Base-by-base conservation (phyloP, 805 yeast species). In the Yamadazyma akitaensis region DNA sequence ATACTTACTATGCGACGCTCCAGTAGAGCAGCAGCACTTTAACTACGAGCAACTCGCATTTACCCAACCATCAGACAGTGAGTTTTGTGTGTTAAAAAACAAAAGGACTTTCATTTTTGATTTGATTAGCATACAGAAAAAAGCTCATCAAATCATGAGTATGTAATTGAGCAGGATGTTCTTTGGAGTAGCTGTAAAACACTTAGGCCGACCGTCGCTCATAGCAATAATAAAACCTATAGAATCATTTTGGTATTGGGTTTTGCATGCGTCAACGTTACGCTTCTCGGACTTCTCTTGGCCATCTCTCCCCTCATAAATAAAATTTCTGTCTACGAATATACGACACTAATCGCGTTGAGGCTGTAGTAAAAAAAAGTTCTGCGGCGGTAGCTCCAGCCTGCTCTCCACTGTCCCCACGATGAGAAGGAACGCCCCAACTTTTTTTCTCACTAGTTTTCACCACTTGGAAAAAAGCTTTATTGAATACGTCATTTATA, bases 401-500 rank as follows among this genome's bases (percentile, higher is more conserved):
- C 39, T 14, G 11, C n/a, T 13, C 14, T 13, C 39, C 41, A 26
- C 26, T 11, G 30, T 38, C 41, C 33, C 41, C 41, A 31, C 41
- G 41, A 31, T 24, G 30, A 14, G 18, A 25, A 12, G 8, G 25
- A n/a, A 26, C 33, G 9, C 21, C 32, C 16, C 33, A 13, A 14
- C 18, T 38, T 38, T 38, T 36, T 38, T 38, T 38, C 33, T 38
- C 41, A 26, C 41, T 5, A 17, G 33, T 38, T 26, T 25, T 26
- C 19, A 18, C 3, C 14, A 37, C 10, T 24, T 14, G 25, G 33
- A 25, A 38, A 8, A 38, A 38, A 37, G 28, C 41, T 26, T 26
- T 10, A 38, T n/a, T 28, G 6, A 14, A 14, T 5, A 38, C 41
- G 41, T 38, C 41, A 26, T 26, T 14, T 25, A 12, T 24, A 37